Base-by-base conservation (phyloP, 805 yeast species). In the Starmerella gropengiesseri region DNA sequence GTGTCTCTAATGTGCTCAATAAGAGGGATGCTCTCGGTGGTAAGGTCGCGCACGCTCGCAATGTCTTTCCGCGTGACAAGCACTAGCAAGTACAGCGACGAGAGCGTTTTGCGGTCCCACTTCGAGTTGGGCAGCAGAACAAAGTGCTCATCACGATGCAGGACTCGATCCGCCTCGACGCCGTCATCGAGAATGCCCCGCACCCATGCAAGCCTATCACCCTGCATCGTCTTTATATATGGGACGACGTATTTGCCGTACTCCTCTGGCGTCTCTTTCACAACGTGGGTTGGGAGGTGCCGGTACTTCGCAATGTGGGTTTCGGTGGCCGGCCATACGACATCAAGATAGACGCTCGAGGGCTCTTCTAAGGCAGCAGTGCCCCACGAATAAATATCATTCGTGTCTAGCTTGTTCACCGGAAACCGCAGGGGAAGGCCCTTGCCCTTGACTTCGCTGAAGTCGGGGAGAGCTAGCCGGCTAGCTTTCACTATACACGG, bases 371-470 rank as follows among this genome's bases (percentile, higher is more conserved):
- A 50, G 1, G 70, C 59, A 1, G 74, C 73, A 35, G 73, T 59
- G 12, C 84, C 83, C 96, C 97, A 89, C 48, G 70, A 70, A 56
- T 89, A 89, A 1, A 87, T 77, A 53, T 85, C 96, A 59, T 89
- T 91, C 13, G 64, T 59, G n/a, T 82, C 78, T 16, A 78, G 67
- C 20, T 65, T 53, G 21, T 58, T 44, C 19, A 66, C 45, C 22
- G 55, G 51, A 3, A 41, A 36, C 23, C 25, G 35, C 13, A 54
- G 23, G 41, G 53, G 45, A 42, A 54, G 45, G 12, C 22, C 23
- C 22, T 37, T 22, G 23, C 32, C 38, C 19, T 26, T 18, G 16
- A 47, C 32, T 20, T 6, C 28, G 16, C 26, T 12, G 21, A 38
- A 23, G 7, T 41, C 45, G 33, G 62, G 55, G 25, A 48, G 45